These are phyloP conservation scores for Termitomyces eurrhizus DNA, from an alignment of 768 basidiomycete species.

Conservation along the genomic window DNA sequence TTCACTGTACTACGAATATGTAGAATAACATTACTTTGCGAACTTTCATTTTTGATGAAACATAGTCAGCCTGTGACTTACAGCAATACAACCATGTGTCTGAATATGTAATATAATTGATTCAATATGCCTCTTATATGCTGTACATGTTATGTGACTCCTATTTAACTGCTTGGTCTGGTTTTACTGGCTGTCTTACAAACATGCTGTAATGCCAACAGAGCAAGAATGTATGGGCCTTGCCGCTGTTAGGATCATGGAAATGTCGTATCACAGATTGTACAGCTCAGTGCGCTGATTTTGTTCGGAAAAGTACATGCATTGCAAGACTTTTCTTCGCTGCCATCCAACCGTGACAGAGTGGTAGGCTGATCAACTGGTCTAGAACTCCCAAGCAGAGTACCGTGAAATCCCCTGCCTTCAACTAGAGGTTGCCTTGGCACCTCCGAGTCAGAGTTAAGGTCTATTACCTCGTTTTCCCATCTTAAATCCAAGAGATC, in stretches of 20 bases:
- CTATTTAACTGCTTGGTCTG: no score
- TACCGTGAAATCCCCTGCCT: conserved; percentile 70
- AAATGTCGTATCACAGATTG: conserved; percentile 43
- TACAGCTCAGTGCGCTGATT: conserved; percentile 37
- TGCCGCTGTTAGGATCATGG: conserved; percentile 15
- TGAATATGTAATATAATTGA: no score
- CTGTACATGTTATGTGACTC: no score
- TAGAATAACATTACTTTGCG: no score
- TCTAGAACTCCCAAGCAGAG: conserved; percentile 50
- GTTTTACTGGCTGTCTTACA: no score
- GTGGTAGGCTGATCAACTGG: conserved; percentile 11
- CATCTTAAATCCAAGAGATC: conserved; percentile 66
- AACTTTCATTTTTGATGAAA: no score
- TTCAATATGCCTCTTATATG: no score
- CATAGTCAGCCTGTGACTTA: no score
- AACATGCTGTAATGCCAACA: no score
- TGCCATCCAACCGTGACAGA: conserved; percentile 8
- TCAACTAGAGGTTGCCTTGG: conserved; percentile 47
- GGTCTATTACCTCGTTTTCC: conserved; percentile 56
- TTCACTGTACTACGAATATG: no score
- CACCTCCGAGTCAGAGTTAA: conserved; percentile 51
- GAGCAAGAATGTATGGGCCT: no score
- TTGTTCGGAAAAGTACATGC: conserved; percentile 59
- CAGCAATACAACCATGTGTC: no score
- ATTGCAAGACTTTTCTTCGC: conserved; percentile 40